Evolutionary conservation across 495 filamentous ascomycete genomes (phyloP).

Genomic region (Choiromyces venosus): DNA sequence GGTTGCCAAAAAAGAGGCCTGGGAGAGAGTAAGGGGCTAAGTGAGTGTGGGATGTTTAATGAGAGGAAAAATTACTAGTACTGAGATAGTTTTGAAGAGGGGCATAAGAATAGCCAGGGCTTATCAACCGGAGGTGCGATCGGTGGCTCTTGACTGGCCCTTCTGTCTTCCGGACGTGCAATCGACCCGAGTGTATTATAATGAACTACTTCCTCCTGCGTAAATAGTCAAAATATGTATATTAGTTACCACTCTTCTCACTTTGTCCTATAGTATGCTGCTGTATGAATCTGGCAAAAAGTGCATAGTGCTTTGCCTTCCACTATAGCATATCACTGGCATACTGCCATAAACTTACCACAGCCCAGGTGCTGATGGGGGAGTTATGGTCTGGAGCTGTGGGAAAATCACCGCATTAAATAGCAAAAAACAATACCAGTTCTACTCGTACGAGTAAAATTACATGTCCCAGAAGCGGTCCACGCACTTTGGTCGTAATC

Average conservation of each 20-base stretch:
- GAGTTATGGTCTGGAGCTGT: too few species aligned
- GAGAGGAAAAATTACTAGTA: not conserved
- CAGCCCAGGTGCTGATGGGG: too few species aligned
- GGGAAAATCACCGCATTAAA: too few species aligned
- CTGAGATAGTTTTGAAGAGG: not conserved
- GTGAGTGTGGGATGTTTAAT: not conserved
- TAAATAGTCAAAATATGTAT: not conserved
- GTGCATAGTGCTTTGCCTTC: not conserved
- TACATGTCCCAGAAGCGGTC: too few species aligned
- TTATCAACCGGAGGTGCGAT: not conserved
- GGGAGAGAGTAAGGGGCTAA: not conserved
- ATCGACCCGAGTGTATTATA: not conserved
- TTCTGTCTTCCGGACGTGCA: not conserved
- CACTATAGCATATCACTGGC: not conserved
- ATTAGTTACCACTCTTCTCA: not conserved
- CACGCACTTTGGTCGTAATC: too few species aligned
- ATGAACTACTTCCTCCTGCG: not conserved
- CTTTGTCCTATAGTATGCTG: not conserved
- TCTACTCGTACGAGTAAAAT: too few species aligned
- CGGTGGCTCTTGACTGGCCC: not conserved
- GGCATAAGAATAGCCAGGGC: not conserved
- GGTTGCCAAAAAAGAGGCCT: slow-evolving; percentile 3
- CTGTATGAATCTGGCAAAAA: not conserved
- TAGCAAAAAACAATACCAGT: too few species aligned
- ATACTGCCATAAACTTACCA: too few species aligned